phyloP scores from a whole-genome alignment of 208 protist species.

The Crithidia brevicula region DNA sequence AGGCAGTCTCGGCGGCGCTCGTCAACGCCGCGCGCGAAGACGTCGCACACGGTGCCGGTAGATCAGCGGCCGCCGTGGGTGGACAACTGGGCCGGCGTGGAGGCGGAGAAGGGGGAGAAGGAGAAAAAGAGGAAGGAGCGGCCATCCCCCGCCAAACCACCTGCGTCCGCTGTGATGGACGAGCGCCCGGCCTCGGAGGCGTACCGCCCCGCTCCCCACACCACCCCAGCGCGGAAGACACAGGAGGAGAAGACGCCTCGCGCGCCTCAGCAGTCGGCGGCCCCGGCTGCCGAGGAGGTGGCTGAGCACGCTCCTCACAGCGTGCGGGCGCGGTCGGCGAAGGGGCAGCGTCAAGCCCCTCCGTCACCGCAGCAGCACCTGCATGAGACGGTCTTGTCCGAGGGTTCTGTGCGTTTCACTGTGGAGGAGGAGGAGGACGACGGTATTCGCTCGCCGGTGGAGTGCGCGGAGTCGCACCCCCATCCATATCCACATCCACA shows the following conservation, averaged over 20 bases:
- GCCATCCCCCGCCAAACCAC: neutral
- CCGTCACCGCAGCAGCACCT: neutral
- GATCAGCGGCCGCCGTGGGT: constrained; percentile 28
- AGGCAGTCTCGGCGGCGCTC: constrained; percentile 16
- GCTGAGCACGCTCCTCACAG: constrained; percentile 15
- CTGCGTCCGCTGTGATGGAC: neutral
- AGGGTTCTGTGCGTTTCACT: neutral
- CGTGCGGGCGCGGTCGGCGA: constrained; percentile 13
- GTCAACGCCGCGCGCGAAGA: neutral
- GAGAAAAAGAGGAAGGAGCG: neutral
- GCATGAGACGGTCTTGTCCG: neutral
- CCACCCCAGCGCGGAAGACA: neutral
- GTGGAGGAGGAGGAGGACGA: neutral
- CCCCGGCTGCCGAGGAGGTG: neutral
- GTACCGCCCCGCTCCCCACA: neutral
- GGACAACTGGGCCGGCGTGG: neutral
- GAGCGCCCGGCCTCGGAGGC: neutral
- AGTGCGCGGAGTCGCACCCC: neutral
- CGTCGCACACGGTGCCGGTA: constrained; percentile 2
- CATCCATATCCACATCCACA: neutral
- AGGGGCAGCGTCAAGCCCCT: constrained; percentile 3
- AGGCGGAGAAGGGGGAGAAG: neutral
- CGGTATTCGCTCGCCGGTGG: neutral
- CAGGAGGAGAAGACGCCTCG: constrained; percentile 7
- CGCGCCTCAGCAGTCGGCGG: neutral